phyloP scores from a whole-genome alignment of 2,329 filamentous ascomycete species.

The Colletotrichum simmondsii region DNA sequence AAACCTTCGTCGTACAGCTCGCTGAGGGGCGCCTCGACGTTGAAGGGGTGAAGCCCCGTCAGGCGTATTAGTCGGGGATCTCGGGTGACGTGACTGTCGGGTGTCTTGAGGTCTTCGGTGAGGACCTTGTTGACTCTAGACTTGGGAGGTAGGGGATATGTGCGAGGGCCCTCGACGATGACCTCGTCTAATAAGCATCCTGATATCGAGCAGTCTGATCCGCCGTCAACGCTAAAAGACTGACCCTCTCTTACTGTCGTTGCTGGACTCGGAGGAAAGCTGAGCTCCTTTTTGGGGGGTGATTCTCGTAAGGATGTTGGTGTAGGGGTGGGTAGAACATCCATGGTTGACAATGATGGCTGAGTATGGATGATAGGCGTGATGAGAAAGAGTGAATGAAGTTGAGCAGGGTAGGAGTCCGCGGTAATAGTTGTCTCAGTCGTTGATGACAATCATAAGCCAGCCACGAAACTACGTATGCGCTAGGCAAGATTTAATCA shows the following conservation, averaged over 20 bases:
- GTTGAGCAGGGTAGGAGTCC: background rate
- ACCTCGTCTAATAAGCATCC: conserved; percentile 34
- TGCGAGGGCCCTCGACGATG: conserved; percentile 36
- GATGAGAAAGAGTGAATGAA: background rate
- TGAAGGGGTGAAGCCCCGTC: conserved; percentile 91
- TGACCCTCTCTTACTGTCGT: conserved; percentile 51
- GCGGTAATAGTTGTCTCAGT: background rate
- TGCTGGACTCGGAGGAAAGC: conserved; percentile 52
- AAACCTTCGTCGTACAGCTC: conserved; percentile 84
- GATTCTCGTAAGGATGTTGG: conserved; percentile 14
- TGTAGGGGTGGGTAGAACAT: background rate
- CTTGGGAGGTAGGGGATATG: conserved; percentile 76
- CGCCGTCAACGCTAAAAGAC: conserved; percentile 45
- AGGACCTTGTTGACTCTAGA: conserved; percentile 71
- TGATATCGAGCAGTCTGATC: conserved; percentile 14
- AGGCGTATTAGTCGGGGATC: conserved; percentile 86
- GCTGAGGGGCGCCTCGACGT: conserved; percentile 85
- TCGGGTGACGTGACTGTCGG: conserved; percentile 82
- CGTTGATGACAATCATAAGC: conserved; percentile 3
- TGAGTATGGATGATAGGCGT: background rate
- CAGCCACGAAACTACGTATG: background rate
- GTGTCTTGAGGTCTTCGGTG: conserved; percentile 82
- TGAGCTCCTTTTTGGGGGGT: conserved; percentile 25
- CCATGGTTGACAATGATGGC: conserved; percentile 1
- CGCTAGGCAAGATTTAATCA: background rate